Evolutionary conservation across 768 basidiomycete species (phyloP), one percentile per base, ranked within the genome.

Genomic region (Termitomyces sp.): DNA sequence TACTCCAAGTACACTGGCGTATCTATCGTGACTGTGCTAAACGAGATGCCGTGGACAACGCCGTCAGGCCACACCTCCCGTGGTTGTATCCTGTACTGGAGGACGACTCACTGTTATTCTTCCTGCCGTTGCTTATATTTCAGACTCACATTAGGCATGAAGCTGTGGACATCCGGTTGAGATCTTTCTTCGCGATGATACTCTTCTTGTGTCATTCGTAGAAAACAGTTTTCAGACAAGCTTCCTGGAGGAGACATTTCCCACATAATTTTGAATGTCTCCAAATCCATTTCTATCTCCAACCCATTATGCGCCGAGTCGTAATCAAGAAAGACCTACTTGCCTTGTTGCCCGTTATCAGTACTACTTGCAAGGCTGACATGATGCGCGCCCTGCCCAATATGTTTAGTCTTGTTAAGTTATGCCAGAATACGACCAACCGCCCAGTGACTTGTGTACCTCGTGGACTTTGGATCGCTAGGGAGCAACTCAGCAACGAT

Each of bases 391-490:
- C 90, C 91, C 91, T 93, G 44, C 30, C 19, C 15, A 38, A 26
- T 35, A 17, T 3, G 8, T 40, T 44, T 23, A 58, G 17, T 31
- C 12, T 19, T 21, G 14, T 14, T 28, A 42, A 43, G 17, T 21
- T 7, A 15, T 26, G 45, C 42, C 11, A 14, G 38, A 42, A 19
- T 11, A 10, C 15, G 50, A 42, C 86, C 59, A 58, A 89, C 89
- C 23, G 89, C 90, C 89, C 89, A 91, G n/a, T 83, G 80, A 60
- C 86, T 88, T 1, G 90, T 86, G 65, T 89, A 91, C 43, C 78
- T 76, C 63, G 85, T 80, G 11, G 72, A 76, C 68, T 85, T 86
- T 0, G 81, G 75, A 64, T 92, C 91, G 12, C 75, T 83, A 0
- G 89, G 89, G 33, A 90, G 73, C 1, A 76, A 70, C 53, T 89